A percentile compares a stretch with the other conserved stretches of the same genome.
Evolutionary conservation across 139 green algal genomes (phyloP).

Genomic region (Pleodorina starrii): DNA sequence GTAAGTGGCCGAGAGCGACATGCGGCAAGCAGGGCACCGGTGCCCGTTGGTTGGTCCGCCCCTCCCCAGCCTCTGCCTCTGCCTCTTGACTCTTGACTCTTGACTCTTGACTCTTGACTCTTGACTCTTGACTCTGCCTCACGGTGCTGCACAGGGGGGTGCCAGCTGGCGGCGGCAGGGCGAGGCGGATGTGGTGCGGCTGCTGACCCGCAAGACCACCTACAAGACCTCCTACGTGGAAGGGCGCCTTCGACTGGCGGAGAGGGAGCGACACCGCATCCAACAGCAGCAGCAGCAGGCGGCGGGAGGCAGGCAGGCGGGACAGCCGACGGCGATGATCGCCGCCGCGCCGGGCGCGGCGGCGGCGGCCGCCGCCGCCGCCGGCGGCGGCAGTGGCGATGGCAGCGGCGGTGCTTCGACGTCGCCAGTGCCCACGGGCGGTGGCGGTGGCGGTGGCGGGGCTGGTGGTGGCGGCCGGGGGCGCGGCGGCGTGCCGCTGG

Average conservation of each 20-base stretch:
- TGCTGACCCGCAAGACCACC: slow-evolving; percentile 30
- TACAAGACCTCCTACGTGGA: slow-evolving; percentile 62
- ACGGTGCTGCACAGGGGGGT: no score
- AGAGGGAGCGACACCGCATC: slow-evolving; percentile 58
- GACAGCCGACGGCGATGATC: background rate
- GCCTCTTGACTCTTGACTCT: no score
- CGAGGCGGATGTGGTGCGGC: slow-evolving; percentile 34
- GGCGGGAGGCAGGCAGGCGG: background rate
- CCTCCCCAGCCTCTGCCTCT: no score
- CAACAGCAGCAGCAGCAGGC: background rate
- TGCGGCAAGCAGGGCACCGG: no score
- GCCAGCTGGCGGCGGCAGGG: slow-evolving; percentile 33
- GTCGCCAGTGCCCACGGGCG: background rate
- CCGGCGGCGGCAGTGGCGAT: background rate
- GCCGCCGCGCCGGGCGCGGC: background rate
- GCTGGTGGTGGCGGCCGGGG: background rate
- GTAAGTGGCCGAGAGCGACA: no score
- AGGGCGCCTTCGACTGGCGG: slow-evolving; percentile 61
- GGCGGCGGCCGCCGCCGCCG: background rate
- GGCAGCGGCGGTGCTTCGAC: background rate
- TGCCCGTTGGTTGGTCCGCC: no score
- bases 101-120: no score
- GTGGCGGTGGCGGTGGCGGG: background rate
- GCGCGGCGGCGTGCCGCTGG: background rate
- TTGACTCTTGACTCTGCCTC: no score